Evolutionary conservation across 257 asterid species (phyloP).

Genomic region (Petunia secreta): DNA sequence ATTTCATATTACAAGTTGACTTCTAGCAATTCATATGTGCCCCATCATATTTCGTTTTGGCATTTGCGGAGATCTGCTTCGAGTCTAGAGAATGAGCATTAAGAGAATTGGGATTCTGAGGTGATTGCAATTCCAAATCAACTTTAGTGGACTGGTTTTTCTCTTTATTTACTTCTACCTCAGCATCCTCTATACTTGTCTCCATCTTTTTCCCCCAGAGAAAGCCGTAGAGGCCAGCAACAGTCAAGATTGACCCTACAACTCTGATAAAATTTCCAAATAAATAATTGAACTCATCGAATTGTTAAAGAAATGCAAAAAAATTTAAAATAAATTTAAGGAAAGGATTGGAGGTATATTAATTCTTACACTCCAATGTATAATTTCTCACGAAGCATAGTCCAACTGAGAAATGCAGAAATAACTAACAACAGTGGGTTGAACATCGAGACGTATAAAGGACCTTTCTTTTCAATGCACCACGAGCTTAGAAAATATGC

Average conservation of each 20-base stretch:
- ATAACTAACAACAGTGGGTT: slow-evolving; percentile 78
- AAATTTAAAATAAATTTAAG: background rate
- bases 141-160: slow-evolving; percentile 7
- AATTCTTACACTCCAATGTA: slow-evolving; percentile 64
- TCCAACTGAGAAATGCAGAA: slow-evolving; percentile 85
- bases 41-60: background rate
- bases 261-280: slow-evolving; percentile 38
- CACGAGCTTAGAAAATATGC: background rate
- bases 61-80: background rate
- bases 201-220: slow-evolving; percentile 70
- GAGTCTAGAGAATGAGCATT: background rate
- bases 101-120: background rate
- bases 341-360: background rate
- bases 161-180: background rate
- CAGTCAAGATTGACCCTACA: slow-evolving; percentile 68
- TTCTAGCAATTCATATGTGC: background rate
- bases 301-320: background rate
- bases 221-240: slow-evolving; percentile 70
- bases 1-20: background rate
- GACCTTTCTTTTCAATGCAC: slow-evolving; percentile 24
- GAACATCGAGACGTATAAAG: slow-evolving; percentile 46
- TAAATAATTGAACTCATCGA: background rate
- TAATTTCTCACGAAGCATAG: slow-evolving; percentile 62
- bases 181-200: background rate
- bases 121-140: slow-evolving; percentile 27